Evolutionary conservation across 108 stramenopile genomes (phyloP).

Genomic region (Cyclotella kingstonii): DNA sequence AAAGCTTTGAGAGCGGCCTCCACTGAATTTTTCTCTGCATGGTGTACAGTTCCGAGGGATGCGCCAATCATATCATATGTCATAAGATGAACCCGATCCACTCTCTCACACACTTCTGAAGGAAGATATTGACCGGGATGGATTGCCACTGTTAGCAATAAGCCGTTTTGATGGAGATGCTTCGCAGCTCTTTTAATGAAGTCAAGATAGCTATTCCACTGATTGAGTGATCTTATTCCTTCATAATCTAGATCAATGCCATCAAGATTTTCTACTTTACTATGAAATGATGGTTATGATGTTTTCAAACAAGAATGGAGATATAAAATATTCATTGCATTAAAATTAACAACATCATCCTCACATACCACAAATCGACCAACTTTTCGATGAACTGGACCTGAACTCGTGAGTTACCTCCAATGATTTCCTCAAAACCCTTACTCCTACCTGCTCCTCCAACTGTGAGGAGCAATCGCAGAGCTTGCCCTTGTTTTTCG

Average conservation of each 20-base stretch:
- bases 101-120: constrained; percentile 17
- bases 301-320: neutral
- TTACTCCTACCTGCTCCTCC: constrained; percentile 40
- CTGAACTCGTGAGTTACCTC: constrained; percentile 7
- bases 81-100: constrained; percentile 73
- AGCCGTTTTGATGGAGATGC: constrained; percentile 20
- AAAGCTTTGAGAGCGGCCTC: constrained; percentile 16
- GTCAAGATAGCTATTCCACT: constrained; percentile 39
- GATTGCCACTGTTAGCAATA: constrained; percentile 46
- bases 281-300: neutral
- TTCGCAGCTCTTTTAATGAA: constrained; percentile 25
- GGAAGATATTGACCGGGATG: constrained; percentile 52
- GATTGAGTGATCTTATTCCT: constrained; percentile 22
- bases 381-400: constrained; percentile 13
- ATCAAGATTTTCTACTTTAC: constrained; percentile 32
- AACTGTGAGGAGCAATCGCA: constrained; percentile 26
- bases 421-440: constrained; percentile 25
- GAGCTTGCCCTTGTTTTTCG: constrained; percentile 8
- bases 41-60: constrained; percentile 1
- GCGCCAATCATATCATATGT: constrained; percentile 62
- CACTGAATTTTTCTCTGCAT: constrained; percentile 19
- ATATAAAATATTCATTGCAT: neutral
- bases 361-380: constrained; percentile 27
- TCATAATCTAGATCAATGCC: constrained; percentile 63
- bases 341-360: neutral